Evolutionary conservation across 176 grass and related monocot species (phyloP), one percentile per base, ranked within the genome.

Genomic region (Oropetium thomaeum): DNA sequence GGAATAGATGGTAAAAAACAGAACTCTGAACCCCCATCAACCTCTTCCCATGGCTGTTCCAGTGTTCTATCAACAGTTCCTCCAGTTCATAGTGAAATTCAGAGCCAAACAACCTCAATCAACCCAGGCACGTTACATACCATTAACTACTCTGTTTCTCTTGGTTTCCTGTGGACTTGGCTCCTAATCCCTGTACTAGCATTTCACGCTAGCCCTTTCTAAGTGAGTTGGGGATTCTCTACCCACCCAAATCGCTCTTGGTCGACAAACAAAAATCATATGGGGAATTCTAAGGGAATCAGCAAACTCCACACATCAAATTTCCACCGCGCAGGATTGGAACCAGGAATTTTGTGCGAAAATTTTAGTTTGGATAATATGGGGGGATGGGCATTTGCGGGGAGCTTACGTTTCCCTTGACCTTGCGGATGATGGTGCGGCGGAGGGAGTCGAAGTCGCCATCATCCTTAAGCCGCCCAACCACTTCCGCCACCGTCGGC

Each of bases 391-490:
- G 37, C 20, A 35, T 52, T 37, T 15, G 20, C 12, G 40, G 20
- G 75, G 48, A 39, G 25, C 86, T 87, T 87, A 93, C 87, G 39
- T 93, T 93, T 70, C 69, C 73, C 54, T 90, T 93, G 26, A 89
- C 87, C 77, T 87, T 87, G 81, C 87, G 81, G 60, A 85, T 35
- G 87, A 93, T 87, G 33, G 66, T 80, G 63, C 88, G 77, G 35
- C 81, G 87, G 49, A 93, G 77, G 28, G 81, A 51, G 32, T 93
- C 87, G 77, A 89, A 93, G 67, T 87, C 90, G 16, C 90, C 87
- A 26, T 93, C 87, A 26, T 93, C 90, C 81, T 89, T 93, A 57
- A 89, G 77, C 43, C 81, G 75, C 33, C 45, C 81, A 35, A 93
- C 85, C 28, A 93, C 81, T 63, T 93, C 90, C 35, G 75, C 90